Conservation (phyloP, 2,329 filamentous ascomycete species). For the Hyphodiscus sp. region DNA sequence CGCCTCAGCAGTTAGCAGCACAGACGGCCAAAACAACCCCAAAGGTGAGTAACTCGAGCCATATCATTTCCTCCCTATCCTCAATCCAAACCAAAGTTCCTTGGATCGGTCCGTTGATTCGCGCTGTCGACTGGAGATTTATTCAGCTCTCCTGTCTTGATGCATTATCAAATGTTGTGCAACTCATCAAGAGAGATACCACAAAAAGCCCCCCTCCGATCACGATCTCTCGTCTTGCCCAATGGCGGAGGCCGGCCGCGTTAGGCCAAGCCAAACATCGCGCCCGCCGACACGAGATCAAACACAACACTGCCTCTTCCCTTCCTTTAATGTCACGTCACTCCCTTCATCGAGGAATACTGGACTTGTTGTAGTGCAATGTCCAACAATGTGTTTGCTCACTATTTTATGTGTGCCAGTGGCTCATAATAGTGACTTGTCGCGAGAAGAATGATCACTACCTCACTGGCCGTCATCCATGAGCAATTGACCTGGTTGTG, state of each 20-base stretch:
- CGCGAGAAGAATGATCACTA: conserved; percentile 10
- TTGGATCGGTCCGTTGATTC: too few relatives aligned
- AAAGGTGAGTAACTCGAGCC: too few relatives aligned
- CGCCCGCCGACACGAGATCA: conserved; percentile 21
- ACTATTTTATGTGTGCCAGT: conserved; percentile 13
- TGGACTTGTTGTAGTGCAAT: conserved; percentile 13
- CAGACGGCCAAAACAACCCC: conserved; percentile 7
- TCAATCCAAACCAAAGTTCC: too few relatives aligned
- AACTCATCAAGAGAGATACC: conserved; percentile 16
- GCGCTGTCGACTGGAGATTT: neutral
- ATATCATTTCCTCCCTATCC: too few relatives aligned
- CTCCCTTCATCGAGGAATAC: conserved; percentile 10
- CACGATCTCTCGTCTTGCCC: conserved; percentile 26
- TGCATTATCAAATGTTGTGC: conserved; percentile 10
- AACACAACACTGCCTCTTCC: conserved; percentile 26
- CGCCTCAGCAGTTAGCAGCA: conserved; percentile 2
- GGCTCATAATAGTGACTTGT: conserved; percentile 19
- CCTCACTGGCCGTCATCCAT: conserved; percentile 23
- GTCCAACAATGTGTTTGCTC: conserved; percentile 27
- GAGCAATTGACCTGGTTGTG: conserved; percentile 20
- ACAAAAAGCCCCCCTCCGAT: conserved; percentile 16
- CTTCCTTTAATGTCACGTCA: conserved; percentile 23
- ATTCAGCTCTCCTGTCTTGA: neutral
- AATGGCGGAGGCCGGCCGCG: conserved; percentile 22
- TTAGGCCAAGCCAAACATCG: conserved; percentile 15